A percentile compares a stretch with the other conserved stretches of the same genome.
Evolutionary conservation across 352 stramenopile genomes (phyloP).

Genomic region (Lagenidium sp.): DNA sequence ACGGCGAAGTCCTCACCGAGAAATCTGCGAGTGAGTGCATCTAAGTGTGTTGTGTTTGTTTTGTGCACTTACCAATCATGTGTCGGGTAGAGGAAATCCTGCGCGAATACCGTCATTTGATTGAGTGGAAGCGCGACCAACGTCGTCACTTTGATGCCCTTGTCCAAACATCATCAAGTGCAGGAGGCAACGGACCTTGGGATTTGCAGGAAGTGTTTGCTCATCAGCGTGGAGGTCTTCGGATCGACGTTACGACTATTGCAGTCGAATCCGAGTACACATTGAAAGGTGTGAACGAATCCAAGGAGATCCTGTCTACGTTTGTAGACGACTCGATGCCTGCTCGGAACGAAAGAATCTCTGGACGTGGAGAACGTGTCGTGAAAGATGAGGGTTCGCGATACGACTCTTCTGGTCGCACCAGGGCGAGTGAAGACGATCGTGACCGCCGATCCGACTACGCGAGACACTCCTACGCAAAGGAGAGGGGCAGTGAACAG

Average conservation of each 20-base stretch:
- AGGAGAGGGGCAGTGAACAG: too few species aligned
- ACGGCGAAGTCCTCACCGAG: constrained; percentile 50
- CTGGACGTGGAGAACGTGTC: too few species aligned
- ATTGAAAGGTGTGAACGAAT: constrained; percentile 55
- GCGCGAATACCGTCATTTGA: constrained; percentile 44
- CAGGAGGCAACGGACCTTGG: constrained; percentile 19
- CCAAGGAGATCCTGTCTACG: constrained; percentile 31
- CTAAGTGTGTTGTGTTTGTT: background rate
- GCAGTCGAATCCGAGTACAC: constrained; percentile 54
- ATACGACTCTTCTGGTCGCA: too few species aligned
- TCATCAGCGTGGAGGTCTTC: constrained; percentile 45
- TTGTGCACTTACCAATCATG: too few species aligned
- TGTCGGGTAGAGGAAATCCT: constrained; percentile 39
- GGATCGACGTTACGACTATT: constrained; percentile 48
- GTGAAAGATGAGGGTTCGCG: too few species aligned
- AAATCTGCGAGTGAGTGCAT: constrained; percentile 51
- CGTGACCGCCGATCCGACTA: too few species aligned
- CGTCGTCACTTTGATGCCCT: constrained; percentile 48
- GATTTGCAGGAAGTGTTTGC: constrained; percentile 43
- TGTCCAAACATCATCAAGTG: constrained; percentile 16
- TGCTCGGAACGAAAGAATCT: background rate
- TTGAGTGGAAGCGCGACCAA: constrained; percentile 62
- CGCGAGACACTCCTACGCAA: background rate
- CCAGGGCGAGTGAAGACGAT: too few species aligned
- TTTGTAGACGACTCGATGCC: constrained; percentile 10